A percentile compares a stretch with the other conserved stretches of the same genome.
Evolutionary conservation across 768 basidiomycete genomes (phyloP).

Genomic region (Steccherinum ochraceum): DNA sequence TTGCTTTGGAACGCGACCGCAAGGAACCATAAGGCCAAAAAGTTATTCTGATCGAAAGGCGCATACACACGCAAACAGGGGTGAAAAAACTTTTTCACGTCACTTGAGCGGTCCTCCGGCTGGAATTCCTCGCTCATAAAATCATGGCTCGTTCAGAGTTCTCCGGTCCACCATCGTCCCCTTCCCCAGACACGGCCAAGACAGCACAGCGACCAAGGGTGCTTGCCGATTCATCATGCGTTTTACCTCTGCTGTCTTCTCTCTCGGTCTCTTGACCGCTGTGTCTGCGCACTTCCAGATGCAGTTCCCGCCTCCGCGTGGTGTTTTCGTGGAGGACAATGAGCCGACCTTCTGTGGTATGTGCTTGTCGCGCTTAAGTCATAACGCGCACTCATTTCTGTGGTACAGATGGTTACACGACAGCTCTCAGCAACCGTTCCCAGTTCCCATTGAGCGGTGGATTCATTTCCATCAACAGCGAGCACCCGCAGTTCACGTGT

Average conservation of each 20-base stretch:
- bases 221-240: conserved; percentile 22
- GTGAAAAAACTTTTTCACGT: conserved; percentile 24
- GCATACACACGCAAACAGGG: conserved; percentile 15
- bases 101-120: not conserved
- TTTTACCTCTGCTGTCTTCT: conserved; percentile 26
- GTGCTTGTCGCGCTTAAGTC: conserved; percentile 11
- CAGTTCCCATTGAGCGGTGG: conserved; percentile 63
- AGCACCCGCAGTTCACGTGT: conserved; percentile 61
- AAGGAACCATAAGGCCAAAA: no score
- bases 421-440: conserved; percentile 48
- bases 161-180: no score
- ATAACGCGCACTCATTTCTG: not conserved
- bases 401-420: conserved; percentile 54
- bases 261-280: conserved; percentile 27
- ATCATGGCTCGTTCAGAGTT: not conserved
- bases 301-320: conserved; percentile 68
- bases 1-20: no score
- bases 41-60: not conserved
- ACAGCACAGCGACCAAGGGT: no score
- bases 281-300: conserved; percentile 70
- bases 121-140: conserved; percentile 4
- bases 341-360: conserved; percentile 67
- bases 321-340: conserved; percentile 52
- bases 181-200: no score
- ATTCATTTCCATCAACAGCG: conserved; percentile 56